A percentile compares a stretch with the other conserved stretches of the same genome.
Conservation (phyloP, 164 flowering plant genomes). For the Houttuynia cordata region DNA sequence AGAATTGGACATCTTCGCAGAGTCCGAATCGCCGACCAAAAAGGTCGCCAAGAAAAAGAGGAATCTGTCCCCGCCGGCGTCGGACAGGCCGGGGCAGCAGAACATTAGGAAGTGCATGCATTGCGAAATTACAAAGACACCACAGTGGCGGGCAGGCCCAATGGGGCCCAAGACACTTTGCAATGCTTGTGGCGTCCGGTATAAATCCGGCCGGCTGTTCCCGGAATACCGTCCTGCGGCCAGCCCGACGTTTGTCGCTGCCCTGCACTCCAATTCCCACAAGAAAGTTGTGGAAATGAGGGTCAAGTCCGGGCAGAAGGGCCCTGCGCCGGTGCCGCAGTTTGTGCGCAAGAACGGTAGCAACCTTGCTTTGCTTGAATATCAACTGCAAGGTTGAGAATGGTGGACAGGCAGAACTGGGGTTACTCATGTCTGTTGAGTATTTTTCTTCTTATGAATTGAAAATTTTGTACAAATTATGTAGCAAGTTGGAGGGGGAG, state of each 20-base stretch:
- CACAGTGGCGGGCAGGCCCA: slow-evolving; percentile 96
- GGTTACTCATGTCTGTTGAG: neutral
- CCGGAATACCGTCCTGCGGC: slow-evolving; percentile 98
- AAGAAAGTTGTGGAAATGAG: slow-evolving; percentile 95
- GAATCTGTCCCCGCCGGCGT: slow-evolving; percentile 11
- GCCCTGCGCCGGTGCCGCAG: slow-evolving; percentile 1
- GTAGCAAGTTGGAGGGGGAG: slow-evolving; percentile 1
- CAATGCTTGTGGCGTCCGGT: slow-evolving; percentile 94
- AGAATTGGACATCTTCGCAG: slow-evolving; percentile 40
- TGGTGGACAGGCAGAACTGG: neutral
- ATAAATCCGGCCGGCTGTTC: slow-evolving; percentile 81
- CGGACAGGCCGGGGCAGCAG: too few species aligned
- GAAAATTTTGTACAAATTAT: slow-evolving; percentile 1
- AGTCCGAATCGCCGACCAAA: slow-evolving; percentile 31
- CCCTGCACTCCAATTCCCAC: slow-evolving; percentile 82
- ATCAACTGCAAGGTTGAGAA: slow-evolving; percentile 7
- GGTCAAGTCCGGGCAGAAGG: slow-evolving; percentile 17
- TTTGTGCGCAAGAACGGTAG: slow-evolving; percentile 6
- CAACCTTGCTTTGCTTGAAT: neutral
- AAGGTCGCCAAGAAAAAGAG: slow-evolving; percentile 48
- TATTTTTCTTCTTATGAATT: neutral
- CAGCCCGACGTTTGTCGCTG: slow-evolving; percentile 75
- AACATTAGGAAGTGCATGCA: slow-evolving; percentile 78
- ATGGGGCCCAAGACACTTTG: slow-evolving; percentile 93
- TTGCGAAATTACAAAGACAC: slow-evolving; percentile 88